Conservation (phyloP, 179 eudicot species). For the Silene coronaria region DNA sequence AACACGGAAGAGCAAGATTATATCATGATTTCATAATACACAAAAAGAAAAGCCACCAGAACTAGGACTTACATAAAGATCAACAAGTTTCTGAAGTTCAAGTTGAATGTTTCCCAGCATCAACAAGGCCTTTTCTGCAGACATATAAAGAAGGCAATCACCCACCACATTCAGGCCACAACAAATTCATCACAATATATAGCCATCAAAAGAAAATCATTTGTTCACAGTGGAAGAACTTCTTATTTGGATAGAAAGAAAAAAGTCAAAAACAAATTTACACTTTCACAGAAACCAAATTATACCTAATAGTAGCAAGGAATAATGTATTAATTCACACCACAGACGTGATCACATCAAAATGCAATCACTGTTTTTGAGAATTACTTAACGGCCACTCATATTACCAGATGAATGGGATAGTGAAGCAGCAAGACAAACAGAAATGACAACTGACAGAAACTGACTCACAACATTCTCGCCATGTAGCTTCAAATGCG, state of each 20-base stretch:
- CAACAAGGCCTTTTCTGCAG: constrained; percentile 64
- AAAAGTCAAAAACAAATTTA: too few relatives aligned
- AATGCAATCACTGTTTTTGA: background rate
- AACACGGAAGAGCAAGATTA: constrained; percentile 17
- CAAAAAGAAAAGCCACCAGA: constrained; percentile 7
- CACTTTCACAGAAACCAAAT: background rate
- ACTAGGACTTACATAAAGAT: constrained; percentile 68
- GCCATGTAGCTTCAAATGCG: background rate
- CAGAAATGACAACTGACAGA: background rate
- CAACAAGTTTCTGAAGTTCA: constrained; percentile 87
- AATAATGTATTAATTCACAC: background rate
- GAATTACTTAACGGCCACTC: background rate
- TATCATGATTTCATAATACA: background rate
- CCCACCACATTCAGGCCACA: constrained; percentile 3
- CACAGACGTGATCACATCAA: background rate
- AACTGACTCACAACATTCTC: background rate
- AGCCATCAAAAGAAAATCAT: background rate
- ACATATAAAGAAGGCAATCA: constrained; percentile 10
- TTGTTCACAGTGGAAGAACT: background rate
- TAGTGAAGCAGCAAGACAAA: background rate
- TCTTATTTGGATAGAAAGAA: background rate
- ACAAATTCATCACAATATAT: background rate
- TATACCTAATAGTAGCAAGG: background rate
- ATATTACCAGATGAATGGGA: background rate
- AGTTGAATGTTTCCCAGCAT: constrained; percentile 76